These are phyloP conservation scores for Cardamine occulta DNA, from an alignment of 345 rosid species.

Conservation along the genomic window DNA sequence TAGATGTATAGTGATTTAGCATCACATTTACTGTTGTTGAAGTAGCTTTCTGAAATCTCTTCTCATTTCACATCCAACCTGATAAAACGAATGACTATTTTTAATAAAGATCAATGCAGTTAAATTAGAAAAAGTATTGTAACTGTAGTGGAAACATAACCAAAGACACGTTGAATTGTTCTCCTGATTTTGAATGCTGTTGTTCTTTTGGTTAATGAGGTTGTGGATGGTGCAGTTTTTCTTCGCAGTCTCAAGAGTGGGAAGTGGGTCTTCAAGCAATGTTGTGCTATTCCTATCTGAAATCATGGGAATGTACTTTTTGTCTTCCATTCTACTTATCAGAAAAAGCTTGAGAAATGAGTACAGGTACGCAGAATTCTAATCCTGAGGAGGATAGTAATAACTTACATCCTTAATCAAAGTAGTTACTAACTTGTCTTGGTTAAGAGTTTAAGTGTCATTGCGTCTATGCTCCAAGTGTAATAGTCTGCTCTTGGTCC, in stretches of 20 bases:
- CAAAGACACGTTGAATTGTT: conserved; percentile 35
- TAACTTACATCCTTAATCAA: not conserved
- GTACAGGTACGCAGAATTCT: conserved; percentile 60
- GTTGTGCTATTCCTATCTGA: conserved; percentile 89
- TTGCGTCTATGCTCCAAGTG: not conserved
- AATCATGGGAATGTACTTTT: conserved; percentile 94
- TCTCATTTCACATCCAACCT: not conserved
- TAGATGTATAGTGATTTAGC: not conserved
- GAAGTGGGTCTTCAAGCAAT: conserved; percentile 94
- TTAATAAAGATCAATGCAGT: not conserved
- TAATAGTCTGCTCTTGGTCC: not conserved
- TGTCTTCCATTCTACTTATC: conserved; percentile 87
- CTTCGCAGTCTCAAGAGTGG: conserved; percentile 91
- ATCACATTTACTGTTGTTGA: not conserved
- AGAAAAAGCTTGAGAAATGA: conserved; percentile 85
- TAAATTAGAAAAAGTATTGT: not conserved
- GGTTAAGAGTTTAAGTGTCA: not conserved
- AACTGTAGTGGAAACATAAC: not conserved
- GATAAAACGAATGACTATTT: not conserved
- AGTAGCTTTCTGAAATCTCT: not conserved
- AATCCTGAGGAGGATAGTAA: not conserved
- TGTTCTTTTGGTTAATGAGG: conserved; percentile 21
- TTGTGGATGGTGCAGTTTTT: conserved; percentile 62
- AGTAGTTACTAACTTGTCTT: not conserved
- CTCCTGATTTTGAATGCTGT: conserved; percentile 28